phyloP scores from a whole-genome alignment of 495 filamentous ascomycete species.

The Aspergillus homomorphus region DNA sequence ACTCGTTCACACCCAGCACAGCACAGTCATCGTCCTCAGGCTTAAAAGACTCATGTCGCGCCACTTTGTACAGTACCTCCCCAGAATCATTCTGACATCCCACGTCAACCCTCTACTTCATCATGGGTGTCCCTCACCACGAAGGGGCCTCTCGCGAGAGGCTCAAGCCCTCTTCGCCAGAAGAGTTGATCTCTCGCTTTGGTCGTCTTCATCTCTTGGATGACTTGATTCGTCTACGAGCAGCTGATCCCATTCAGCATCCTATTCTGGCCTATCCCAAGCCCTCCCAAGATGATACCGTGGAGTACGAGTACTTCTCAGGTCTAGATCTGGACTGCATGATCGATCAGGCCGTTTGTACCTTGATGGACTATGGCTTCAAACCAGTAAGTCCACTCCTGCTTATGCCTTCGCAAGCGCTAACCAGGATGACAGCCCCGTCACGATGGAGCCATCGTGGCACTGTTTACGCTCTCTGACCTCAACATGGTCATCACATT shows the following conservation, averaged over 20 bases:
- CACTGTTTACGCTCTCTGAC: conserved; percentile 53
- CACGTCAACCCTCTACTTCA: conserved; percentile 30
- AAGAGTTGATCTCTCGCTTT: conserved; percentile 30
- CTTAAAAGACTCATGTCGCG: neutral
- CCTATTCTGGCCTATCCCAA: conserved; percentile 53
- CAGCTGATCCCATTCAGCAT: conserved; percentile 45
- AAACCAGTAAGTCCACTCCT: conserved; percentile 25
- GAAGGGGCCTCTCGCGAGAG: conserved; percentile 13
- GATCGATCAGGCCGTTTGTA: conserved; percentile 45
- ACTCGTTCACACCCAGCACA: no score
- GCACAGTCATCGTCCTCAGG: no score
- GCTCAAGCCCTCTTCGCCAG: conserved; percentile 13
- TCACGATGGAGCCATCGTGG: conserved; percentile 41
- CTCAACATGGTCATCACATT: conserved; percentile 55
- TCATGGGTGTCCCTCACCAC: conserved; percentile 48
- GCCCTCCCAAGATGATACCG: conserved; percentile 26
- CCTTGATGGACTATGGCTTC: conserved; percentile 40
- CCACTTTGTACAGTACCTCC: neutral
- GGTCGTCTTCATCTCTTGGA: conserved; percentile 42
- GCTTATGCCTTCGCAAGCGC: neutral
- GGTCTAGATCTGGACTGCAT: conserved; percentile 52
- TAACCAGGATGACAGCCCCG: conserved; percentile 18
- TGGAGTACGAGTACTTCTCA: conserved; percentile 51
- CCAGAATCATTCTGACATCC: neutral
- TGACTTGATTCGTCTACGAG: conserved; percentile 49